Percentiles rank a stretch among this genome's conserved stretches.
Evolutionary conservation across 1,284 basidiomycete genomes (phyloP).

Genomic region (Trametes polyzona): DNA sequence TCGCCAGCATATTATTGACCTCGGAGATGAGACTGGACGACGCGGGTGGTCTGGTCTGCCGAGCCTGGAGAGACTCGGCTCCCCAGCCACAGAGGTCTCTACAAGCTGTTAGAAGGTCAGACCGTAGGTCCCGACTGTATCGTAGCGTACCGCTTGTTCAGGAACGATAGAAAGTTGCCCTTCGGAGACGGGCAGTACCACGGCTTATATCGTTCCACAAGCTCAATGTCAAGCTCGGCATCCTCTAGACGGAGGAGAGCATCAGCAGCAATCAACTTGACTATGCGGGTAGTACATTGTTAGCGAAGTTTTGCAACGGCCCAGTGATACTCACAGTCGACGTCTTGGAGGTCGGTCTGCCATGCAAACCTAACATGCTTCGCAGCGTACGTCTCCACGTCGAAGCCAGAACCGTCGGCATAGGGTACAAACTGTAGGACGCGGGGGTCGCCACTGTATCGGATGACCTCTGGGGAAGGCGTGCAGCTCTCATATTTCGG

Average conservation of each 20-base stretch:
- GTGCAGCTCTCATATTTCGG: constrained; percentile 42
- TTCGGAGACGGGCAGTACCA: not conserved
- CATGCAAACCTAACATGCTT: constrained; percentile 33
- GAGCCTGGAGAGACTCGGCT: not conserved
- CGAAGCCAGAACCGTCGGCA: constrained; percentile 41
- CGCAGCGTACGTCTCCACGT: constrained; percentile 20
- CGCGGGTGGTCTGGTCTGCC: not conserved
- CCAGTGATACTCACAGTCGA: constrained; percentile 49
- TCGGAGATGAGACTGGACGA: not conserved
- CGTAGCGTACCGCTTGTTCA: constrained; percentile 1
- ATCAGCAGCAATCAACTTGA: constrained; percentile 39
- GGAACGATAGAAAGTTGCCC: not conserved
- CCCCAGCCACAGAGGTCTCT: constrained; percentile 4
- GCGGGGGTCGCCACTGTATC: not conserved
- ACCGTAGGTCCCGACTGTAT: not conserved
- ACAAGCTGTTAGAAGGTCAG: constrained; percentile 8
- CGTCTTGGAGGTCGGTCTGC: constrained; percentile 42
- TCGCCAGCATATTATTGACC: not conserved
- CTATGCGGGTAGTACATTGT: not conserved
- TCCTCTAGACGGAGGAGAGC: constrained; percentile 5
- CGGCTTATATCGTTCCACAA: constrained; percentile 4
- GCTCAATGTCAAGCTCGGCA: not conserved
- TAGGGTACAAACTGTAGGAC: constrained; percentile 38
- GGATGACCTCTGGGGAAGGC: constrained; percentile 32
- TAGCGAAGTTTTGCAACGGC: too few species aligned